Base-by-base conservation (phyloP, 176 grass and related monocot species). In the Cocos nucifera region DNA sequence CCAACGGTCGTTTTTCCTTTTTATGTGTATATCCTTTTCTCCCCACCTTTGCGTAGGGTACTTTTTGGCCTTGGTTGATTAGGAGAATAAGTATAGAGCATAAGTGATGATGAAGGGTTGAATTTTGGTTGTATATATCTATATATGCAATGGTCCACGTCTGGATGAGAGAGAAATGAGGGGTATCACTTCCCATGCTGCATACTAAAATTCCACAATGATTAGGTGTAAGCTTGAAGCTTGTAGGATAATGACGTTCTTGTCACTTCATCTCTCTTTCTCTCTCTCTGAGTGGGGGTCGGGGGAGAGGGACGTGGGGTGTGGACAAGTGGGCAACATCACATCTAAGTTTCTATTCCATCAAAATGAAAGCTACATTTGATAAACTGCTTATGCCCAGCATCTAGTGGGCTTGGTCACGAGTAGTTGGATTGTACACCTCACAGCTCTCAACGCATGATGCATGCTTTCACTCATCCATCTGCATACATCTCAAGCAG, bases 121-220 rank as follows among this genome's bases (percentile, higher is more conserved):
- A 61, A 62, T 61, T 76, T 76, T 61, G 54, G 44, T 52, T 49
- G 56, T 61, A 76, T 61, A 61, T 61, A 61, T 61, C 58, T 39
- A 8, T 39, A 19, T 77, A 55, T 69, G 64, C 64, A 64, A 62
- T 56, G 65, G 56, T 62, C 74, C 65, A 69, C 39, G 35, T 52
- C 56, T 66, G 35, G 28, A 62, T 60, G 74, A 68, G 20, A 76
- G 53, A 53, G 66, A 60, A 69, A 32, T 35, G 54, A 60, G 24
- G 64, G 73, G 64, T 4, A 17, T 52, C 64, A 65, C 73, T 58
- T 61, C 49, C 27, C 14, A 14, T 55, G 39, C 57, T 67, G 69
- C 74, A 55, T 56, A 61, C 21, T 21, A 21, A 21, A 77, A 77
- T 69, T 69, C 64, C 73, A 66, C 66, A 21, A 53, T 19, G 57